Conservation (phyloP, 1,284 basidiomycete genomes). For the Ganoderma boninense region DNA sequence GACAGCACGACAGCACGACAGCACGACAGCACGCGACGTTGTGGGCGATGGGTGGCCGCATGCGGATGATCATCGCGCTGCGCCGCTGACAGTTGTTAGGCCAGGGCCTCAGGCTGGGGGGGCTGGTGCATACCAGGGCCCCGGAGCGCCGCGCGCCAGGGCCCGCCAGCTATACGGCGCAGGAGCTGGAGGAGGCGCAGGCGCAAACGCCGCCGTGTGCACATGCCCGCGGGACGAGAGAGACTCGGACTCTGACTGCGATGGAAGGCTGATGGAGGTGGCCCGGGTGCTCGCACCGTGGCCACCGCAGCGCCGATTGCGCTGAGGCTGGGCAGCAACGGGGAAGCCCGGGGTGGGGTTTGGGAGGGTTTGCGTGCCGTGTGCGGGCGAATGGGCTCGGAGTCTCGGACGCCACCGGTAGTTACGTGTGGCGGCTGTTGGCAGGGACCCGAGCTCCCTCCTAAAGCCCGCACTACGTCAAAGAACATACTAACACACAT, state of each 20-base stretch:
- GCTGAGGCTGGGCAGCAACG: background rate
- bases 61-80: background rate
- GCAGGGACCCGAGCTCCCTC: no score
- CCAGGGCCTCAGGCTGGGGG: background rate
- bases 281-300: background rate
- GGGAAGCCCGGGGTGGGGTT: background rate
- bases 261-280: background rate
- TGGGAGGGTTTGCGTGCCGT: background rate
- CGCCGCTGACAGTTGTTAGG: background rate
- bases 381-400: background rate
- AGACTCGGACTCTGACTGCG: no score
- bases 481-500: background rate
- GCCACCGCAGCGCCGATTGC: background rate
- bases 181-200: background rate
- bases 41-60: background rate
- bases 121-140: no score
- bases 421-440: background rate
- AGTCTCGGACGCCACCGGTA: background rate
- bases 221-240: background rate
- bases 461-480: background rate
- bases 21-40: background rate
- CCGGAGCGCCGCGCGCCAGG: no score
- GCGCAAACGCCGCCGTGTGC: slow-evolving; percentile 2
- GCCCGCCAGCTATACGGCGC: background rate
- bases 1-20: background rate